A percentile compares a stretch with the other conserved stretches of the same genome.
phyloP scores from a whole-genome alignment of 257 asterid species.

The Lantana camara region DNA sequence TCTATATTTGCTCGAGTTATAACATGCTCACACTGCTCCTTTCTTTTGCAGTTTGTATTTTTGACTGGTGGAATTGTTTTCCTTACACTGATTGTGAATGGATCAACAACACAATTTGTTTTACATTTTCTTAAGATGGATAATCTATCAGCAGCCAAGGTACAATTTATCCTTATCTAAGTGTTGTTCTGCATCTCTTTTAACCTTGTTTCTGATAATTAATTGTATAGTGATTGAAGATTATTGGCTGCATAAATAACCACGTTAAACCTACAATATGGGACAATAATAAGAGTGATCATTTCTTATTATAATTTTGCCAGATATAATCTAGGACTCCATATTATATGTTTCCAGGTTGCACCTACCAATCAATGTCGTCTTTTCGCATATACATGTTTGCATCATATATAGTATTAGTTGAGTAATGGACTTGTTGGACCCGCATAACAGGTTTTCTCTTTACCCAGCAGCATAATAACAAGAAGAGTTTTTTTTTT shows the following conservation, averaged over 20 bases:
- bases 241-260: background rate
- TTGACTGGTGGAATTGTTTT: slow-evolving; percentile 97
- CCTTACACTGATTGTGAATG: slow-evolving; percentile 90
- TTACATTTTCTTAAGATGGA: slow-evolving; percentile 74
- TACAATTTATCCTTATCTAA: slow-evolving; percentile 33
- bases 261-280: slow-evolving; percentile 1
- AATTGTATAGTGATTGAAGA: background rate
- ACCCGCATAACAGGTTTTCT: background rate
- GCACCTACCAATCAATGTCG: background rate
- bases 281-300: background rate
- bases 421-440: too few species aligned
- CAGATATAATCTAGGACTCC: background rate
- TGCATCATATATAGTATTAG: background rate
- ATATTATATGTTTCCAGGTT: background rate
- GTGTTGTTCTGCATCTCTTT: slow-evolving; percentile 15
- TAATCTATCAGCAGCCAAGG: slow-evolving; percentile 80
- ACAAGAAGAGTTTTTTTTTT: slow-evolving; percentile 2
- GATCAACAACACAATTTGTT: slow-evolving; percentile 91
- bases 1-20: slow-evolving; percentile 20
- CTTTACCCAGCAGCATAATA: background rate
- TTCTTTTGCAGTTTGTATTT: slow-evolving; percentile 90
- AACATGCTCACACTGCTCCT: slow-evolving; percentile 18
- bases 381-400: background rate
- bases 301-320: slow-evolving; percentile 4
- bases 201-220: background rate